Base-by-base conservation (phyloP, 306 rosid genomes). In the Erythrophleum fordii region DNA sequence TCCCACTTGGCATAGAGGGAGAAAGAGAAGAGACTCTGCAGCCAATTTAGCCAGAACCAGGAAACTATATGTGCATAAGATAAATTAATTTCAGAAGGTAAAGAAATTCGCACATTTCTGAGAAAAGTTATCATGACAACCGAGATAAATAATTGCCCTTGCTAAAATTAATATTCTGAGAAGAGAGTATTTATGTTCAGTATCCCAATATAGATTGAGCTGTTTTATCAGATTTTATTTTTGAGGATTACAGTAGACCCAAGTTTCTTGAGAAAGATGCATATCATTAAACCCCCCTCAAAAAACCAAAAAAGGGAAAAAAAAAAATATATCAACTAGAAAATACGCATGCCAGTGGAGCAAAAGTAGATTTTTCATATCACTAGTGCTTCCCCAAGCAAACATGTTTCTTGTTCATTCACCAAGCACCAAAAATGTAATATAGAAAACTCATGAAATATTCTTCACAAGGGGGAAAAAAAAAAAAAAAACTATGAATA, bases 11-110 rank as follows among this genome's bases (percentile, higher is more conserved):
- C 56, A 41, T 5, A 64, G 53, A 51, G 44, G 25, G 34, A 49
- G 41, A 37, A 25, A 61, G 59, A 49, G 42, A 73, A 52, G 59
- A 72, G 61, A 76, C 72, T 42, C 41, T 16, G 53, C 77, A 60
- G 42, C 44, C 44, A 82, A 76, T 39, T 48, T 82, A 59, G 42
- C 81, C 77, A 35, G 25, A 45, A 76, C 5, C n/a, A 59, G 23
- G 53, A 52, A n/a, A 17, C 7, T 9, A 1, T 23, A 49, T 25
- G 48, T n/a, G 45, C 48, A 51, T 52, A 13, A 31, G 65, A 72
- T 34, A 34, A 34, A 18, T 70, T 45, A 28, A 22, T 45, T 69
- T 53, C 28, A 68, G 49, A 52, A 58, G 52, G 53, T 5, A 29
- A 14, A 52, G 45, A 75, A 51, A 78, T 61, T 34, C 8, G 12